Percentiles rank a stretch among this genome's conserved stretches.
Evolutionary conservation across 345 rosid genomes (phyloP).

Genomic region (Camelina sativa): DNA sequence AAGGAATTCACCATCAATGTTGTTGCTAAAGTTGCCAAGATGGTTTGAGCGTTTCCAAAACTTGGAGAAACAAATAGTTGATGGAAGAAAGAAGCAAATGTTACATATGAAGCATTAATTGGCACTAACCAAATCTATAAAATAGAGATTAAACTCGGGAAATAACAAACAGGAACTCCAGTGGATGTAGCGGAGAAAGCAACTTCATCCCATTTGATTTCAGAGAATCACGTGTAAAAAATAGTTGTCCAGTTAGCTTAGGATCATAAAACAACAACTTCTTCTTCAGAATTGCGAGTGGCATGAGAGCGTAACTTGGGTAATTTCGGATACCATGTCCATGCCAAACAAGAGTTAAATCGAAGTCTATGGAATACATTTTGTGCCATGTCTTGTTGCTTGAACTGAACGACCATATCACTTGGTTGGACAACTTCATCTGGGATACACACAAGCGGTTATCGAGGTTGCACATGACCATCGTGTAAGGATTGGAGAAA

Average conservation of each 20-base stretch:
- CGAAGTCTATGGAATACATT: not conserved
- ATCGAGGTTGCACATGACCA: not conserved
- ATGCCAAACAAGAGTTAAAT: not conserved
- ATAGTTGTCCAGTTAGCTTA: not conserved
- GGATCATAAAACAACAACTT: not conserved
- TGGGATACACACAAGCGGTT: not conserved
- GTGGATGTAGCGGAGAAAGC: not conserved
- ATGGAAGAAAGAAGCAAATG: no score
- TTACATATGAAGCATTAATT: no score
- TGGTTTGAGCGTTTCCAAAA: slow-evolving; percentile 70
- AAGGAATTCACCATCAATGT: slow-evolving; percentile 74
- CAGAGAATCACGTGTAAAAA: not conserved
- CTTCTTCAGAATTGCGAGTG: not conserved
- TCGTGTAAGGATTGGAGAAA: not conserved
- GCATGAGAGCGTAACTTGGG: not conserved
- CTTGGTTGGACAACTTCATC: not conserved
- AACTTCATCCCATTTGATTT: not conserved
- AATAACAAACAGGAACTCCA: slow-evolving; percentile 4
- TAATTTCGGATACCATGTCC: not conserved
- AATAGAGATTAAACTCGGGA: not conserved
- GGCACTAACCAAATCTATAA: not conserved
- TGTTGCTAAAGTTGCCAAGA: slow-evolving; percentile 80
- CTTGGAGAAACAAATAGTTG: no score
- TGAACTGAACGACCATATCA: not conserved
- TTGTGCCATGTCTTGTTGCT: not conserved